Base-by-base conservation (phyloP, 2,329 filamentous ascomycete genomes). In the Neofusicoccum umdonicola region DNA sequence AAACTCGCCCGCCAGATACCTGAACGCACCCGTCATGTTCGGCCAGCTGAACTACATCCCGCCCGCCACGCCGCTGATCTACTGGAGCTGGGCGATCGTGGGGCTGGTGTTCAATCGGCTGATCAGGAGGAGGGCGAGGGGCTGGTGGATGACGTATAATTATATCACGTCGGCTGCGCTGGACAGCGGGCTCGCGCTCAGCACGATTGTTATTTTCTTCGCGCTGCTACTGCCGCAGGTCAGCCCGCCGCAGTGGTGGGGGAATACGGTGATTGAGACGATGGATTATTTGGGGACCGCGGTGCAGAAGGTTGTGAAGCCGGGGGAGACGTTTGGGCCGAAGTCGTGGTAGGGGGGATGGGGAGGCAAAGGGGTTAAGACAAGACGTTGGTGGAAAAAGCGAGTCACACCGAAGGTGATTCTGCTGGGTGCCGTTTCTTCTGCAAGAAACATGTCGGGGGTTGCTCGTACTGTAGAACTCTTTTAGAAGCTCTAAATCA, bases 11-110 rank as follows among this genome's bases (percentile, higher is more conserved):
- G 69, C 81, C 47, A 80, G 79, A 64, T 84, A 81, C 73, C 78
- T 87, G 60, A 88, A 88, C 79, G 83, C 86, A 3, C 87, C 87
- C 1, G 77, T 89, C 66, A 86, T 89, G 69, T 87, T 88, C 71
- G 87, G 86, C 65, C 85, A 86, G 22, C 81, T 84, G 6, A 83
- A 81, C 0, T 68, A 78, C 39, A 87, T 89, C 69, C 87, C 86
- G 2, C 87, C 87, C 12, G 71, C 71, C 5, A 70, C 64, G 35
- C 70, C 70, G 13, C 62, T 72, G n/a, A 72, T 69, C 63, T 72
- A 71, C 62, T 56, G 71, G 47, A 64, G 68, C 19, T 74, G 71
- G 71, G 67, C 63, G 13, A 62, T 70, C 22, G 70, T 74, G 12
- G 71, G 71, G 15, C 69, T 67, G 47, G 34, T 73, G 13, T 74